Percentiles rank a stretch among this genome's conserved stretches.
phyloP scores from a whole-genome alignment of 2,329 filamentous ascomycete species.

The Pseudocercospora cruenta region DNA sequence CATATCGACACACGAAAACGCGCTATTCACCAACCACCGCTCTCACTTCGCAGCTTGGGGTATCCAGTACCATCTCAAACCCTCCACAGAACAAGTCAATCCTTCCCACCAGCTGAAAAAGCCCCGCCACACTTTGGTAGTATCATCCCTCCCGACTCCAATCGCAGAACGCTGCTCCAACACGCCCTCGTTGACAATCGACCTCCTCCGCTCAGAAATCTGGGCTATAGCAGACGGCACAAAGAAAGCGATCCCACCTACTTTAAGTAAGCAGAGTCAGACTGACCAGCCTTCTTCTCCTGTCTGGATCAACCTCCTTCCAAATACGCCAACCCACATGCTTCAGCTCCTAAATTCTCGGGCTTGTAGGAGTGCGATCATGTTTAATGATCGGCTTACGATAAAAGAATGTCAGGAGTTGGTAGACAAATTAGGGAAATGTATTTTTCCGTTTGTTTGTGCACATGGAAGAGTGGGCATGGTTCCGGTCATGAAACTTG shows the following conservation, averaged over 20 bases:
- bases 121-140: slow-evolving; percentile 32
- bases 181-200: slow-evolving; percentile 72
- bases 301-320: slow-evolving; percentile 23
- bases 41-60: slow-evolving; percentile 74
- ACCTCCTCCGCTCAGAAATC: slow-evolving; percentile 73
- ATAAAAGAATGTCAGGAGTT: slow-evolving; percentile 62
- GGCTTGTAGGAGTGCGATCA: slow-evolving; percentile 77
- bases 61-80: slow-evolving; percentile 60
- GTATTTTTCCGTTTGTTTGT: slow-evolving; percentile 78
- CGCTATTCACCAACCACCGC: slow-evolving; percentile 59
- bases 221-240: slow-evolving; percentile 64
- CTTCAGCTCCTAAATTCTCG: slow-evolving; percentile 76
- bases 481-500: slow-evolving; percentile 47
- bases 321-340: slow-evolving; percentile 44
- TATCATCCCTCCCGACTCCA: slow-evolving; percentile 67
- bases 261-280: neutral
- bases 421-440: slow-evolving; percentile 61
- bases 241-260: slow-evolving; percentile 8
- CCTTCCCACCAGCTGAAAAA: neutral
- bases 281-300: neutral
- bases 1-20: slow-evolving; percentile 62
- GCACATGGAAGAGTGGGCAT: slow-evolving; percentile 69
- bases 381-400: slow-evolving; percentile 77
- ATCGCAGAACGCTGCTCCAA: slow-evolving; percentile 76
- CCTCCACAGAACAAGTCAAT: slow-evolving; percentile 13